Percentiles rank a stretch among this genome's conserved stretches.
These are phyloP conservation scores for Myxozyma mucilagina DNA, from an alignment of 805 yeast genomes.

Conservation along the genomic window DNA sequence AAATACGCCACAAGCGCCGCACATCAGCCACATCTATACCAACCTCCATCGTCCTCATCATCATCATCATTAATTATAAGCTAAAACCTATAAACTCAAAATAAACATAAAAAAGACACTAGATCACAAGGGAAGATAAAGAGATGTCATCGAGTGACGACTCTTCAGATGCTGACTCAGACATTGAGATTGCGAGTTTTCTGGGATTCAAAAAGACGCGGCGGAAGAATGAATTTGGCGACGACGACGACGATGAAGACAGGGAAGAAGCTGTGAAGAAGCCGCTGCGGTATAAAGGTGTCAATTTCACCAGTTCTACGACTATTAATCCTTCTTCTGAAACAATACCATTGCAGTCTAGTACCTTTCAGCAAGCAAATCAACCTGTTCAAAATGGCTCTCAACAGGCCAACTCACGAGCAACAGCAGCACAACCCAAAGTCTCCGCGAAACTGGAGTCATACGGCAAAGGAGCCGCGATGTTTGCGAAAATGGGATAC, in stretches of 20 bases:
- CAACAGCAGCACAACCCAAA: not conserved
- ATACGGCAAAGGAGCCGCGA: constrained; percentile 76
- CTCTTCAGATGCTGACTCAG: too few species aligned
- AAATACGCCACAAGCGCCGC: not conserved
- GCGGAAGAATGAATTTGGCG: too few species aligned
- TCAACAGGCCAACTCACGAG: not conserved
- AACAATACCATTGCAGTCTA: not conserved
- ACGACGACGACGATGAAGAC: too few species aligned
- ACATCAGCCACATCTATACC: not conserved
- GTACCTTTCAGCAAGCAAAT: constrained; percentile 7
- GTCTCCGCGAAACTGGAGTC: not conserved
- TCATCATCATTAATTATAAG: too few species aligned
- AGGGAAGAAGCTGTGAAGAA: too few species aligned
- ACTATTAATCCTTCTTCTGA: constrained; percentile 5
- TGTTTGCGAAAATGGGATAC: constrained; percentile 85
- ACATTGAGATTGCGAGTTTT: too few species aligned
- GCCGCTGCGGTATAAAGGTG: not conserved
- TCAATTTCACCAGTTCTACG: not conserved
- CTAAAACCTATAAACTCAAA: too few species aligned
- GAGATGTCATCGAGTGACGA: too few species aligned
- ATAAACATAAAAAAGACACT: too few species aligned
- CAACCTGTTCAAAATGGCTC: not conserved
- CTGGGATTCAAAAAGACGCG: too few species aligned
- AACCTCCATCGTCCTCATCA: too few species aligned
- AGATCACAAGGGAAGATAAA: not conserved